Percentiles rank a stretch among this genome's conserved stretches.
phyloP scores from a whole-genome alignment of 23 red algal species.

The Gracilaria caudata region DNA sequence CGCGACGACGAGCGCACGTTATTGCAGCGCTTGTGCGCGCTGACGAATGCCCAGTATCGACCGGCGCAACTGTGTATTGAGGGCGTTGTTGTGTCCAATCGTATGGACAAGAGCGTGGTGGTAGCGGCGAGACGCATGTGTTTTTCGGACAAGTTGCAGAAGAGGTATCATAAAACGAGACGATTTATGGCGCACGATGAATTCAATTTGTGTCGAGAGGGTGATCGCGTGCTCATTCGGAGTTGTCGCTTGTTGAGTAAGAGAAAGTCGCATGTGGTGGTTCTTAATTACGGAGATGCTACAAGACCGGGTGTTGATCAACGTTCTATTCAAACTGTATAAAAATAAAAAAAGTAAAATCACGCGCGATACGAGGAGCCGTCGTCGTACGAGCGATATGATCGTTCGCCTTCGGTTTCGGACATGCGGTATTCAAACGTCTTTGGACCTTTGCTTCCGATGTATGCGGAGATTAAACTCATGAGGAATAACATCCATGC shows the following conservation, averaged over 20 bases:
- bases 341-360: background rate
- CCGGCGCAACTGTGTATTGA: slow-evolving; percentile 62
- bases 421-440: slow-evolving; percentile 49
- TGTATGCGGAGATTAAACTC: slow-evolving; percentile 37
- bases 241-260: slow-evolving; percentile 69
- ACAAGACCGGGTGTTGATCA: slow-evolving; percentile 33
- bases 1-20: slow-evolving; percentile 23
- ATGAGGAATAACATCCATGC: slow-evolving; percentile 59
- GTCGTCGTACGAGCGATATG: slow-evolving; percentile 6
- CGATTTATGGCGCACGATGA: slow-evolving; percentile 95
- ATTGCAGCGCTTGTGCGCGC: slow-evolving; percentile 34
- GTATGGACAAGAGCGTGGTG: slow-evolving; percentile 78
- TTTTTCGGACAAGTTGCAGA: slow-evolving; percentile 58
- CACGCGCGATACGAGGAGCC: slow-evolving; percentile 17
- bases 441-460: slow-evolving; percentile 40
- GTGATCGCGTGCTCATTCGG: slow-evolving; percentile 83
- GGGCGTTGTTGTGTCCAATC: slow-evolving; percentile 80
- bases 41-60: slow-evolving; percentile 44
- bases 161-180: slow-evolving; percentile 58
- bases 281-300: slow-evolving; percentile 87
- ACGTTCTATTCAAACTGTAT: slow-evolving; percentile 3
- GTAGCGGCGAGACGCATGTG: slow-evolving; percentile 57
- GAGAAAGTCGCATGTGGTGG: slow-evolving; percentile 83
- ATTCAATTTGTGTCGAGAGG: slow-evolving; percentile 74
- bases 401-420: slow-evolving; percentile 28